These are phyloP conservation scores for Claviceps spartinae DNA, from an alignment of 2,329 filamentous ascomycete genomes.

Conservation along the genomic window DNA sequence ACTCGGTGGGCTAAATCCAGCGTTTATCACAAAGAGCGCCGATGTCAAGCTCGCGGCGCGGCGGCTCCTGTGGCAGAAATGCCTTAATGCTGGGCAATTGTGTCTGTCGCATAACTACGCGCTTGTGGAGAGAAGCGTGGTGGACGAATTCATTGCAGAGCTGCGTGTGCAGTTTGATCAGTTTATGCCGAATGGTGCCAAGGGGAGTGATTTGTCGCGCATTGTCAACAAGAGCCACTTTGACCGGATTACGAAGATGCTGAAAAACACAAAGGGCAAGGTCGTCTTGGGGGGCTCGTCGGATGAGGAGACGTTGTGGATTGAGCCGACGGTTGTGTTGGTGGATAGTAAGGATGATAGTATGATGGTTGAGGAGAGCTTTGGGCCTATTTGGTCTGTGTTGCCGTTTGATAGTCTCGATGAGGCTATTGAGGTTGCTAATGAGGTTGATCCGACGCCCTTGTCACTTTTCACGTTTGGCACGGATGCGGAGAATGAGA, in stretches of 20 bases:
- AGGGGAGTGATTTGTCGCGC: constrained; percentile 65
- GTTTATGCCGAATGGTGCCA: constrained; percentile 75
- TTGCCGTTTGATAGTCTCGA: constrained; percentile 68
- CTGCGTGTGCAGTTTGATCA: constrained; percentile 57
- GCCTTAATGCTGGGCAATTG: constrained; percentile 74
- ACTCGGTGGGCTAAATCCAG: constrained; percentile 83
- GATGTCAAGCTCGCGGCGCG: constrained; percentile 70
- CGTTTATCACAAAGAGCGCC: constrained; percentile 75
- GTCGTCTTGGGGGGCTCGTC: constrained; percentile 77
- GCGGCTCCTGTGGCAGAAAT: constrained; percentile 80
- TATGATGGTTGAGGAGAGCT: constrained; percentile 73
- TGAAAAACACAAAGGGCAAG: constrained; percentile 71
- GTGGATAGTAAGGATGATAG: constrained; percentile 59
- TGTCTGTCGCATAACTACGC: constrained; percentile 92
- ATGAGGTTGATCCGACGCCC: constrained; percentile 69
- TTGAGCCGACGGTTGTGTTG: constrained; percentile 86
- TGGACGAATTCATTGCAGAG: constrained; percentile 58
- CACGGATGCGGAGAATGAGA: constrained; percentile 60
- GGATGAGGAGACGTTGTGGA: constrained; percentile 68
- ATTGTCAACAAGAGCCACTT: constrained; percentile 76
- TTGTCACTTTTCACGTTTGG: constrained; percentile 79
- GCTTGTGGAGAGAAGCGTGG: constrained; percentile 61
- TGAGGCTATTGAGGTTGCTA: constrained; percentile 70
- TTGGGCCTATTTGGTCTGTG: constrained; percentile 83
- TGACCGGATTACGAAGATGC: constrained; percentile 72